A percentile compares a stretch with the other conserved stretches of the same genome.
These are phyloP conservation scores for Leucosporidium scottii DNA, from an alignment of 768 basidiomycete species.

Conservation along the genomic window DNA sequence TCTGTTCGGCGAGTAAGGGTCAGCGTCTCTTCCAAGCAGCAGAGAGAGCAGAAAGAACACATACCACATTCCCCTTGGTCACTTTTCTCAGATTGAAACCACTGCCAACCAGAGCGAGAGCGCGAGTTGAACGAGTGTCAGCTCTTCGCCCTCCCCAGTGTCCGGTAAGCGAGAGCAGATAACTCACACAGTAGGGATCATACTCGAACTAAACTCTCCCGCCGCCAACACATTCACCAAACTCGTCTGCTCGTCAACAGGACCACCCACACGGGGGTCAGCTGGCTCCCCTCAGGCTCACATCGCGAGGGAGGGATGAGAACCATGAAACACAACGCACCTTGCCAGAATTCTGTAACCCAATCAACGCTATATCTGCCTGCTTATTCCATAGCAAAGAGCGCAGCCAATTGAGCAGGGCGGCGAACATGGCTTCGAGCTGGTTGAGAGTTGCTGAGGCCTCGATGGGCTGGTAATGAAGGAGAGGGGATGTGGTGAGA, in stretches of 20 bases:
- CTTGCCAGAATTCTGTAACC: conserved; percentile 30
- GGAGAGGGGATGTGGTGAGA: no score
- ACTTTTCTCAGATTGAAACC: conserved; percentile 30
- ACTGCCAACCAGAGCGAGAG: neutral
- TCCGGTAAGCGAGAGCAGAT: no score
- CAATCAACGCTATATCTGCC: conserved; percentile 27
- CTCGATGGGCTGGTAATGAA: no score
- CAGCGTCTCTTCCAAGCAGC: neutral
- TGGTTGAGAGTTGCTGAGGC: no score
- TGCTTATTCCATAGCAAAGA: conserved; percentile 18
- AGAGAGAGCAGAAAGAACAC: neutral
- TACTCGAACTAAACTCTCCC: conserved; percentile 25
- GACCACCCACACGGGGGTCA: neutral
- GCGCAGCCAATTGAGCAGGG: conserved; percentile 26
- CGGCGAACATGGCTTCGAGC: conserved; percentile 8
- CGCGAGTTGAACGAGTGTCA: neutral
- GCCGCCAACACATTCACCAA: conserved; percentile 26
- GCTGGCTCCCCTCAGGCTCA: no score
- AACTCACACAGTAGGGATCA: conserved; percentile 31
- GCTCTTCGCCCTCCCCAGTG: neutral
- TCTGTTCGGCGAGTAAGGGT: conserved; percentile 4
- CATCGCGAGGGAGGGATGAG: neutral
- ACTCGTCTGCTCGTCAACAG: conserved; percentile 8
- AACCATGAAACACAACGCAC: neutral
- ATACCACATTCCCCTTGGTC: conserved; percentile 6